phyloP scores from a whole-genome alignment of 306 rosid species.

The Prunus fruticosa region DNA sequence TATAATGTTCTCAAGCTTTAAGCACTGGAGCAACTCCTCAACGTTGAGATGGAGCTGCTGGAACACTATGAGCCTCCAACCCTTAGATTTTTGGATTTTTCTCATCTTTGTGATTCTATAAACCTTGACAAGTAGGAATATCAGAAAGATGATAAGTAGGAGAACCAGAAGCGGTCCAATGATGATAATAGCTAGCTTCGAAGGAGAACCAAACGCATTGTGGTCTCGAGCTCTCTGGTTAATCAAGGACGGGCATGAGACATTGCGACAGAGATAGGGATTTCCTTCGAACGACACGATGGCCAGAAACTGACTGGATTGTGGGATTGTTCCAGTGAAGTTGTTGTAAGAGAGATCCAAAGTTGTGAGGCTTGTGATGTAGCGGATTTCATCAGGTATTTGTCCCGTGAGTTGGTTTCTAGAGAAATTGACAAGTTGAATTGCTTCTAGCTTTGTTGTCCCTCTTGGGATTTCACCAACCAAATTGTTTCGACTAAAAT shows the following conservation, averaged over 20 bases:
- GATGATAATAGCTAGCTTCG: constrained; percentile 20
- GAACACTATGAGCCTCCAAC: constrained; percentile 69
- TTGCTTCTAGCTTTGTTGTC: constrained; percentile 38
- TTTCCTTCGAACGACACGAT: constrained; percentile 65
- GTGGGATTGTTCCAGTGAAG: constrained; percentile 53
- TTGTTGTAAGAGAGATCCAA: constrained; percentile 66
- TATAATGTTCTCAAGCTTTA: constrained; percentile 73
- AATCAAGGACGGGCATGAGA: constrained; percentile 26
- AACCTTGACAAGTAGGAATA: constrained; percentile 31
- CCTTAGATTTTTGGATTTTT: constrained; percentile 29
- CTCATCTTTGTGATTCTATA: constrained; percentile 33
- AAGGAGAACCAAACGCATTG: background rate
- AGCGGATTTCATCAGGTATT: constrained; percentile 54
- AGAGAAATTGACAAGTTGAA: constrained; percentile 40
- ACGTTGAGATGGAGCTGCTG: constrained; percentile 51
- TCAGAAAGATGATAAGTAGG: background rate
- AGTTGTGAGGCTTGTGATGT: constrained; percentile 59
- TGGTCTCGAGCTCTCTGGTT: background rate
- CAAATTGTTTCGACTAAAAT: constrained; percentile 56
- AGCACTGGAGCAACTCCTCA: constrained; percentile 69
- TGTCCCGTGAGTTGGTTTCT: constrained; percentile 46
- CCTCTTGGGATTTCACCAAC: constrained; percentile 57
- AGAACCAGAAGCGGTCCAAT: constrained; percentile 16
- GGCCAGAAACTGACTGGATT: constrained; percentile 52
- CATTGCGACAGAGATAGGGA: constrained; percentile 52